Evolutionary conservation across 2,329 filamentous ascomycete genomes (phyloP).

Genomic region (Alternaria metachromatica): DNA sequence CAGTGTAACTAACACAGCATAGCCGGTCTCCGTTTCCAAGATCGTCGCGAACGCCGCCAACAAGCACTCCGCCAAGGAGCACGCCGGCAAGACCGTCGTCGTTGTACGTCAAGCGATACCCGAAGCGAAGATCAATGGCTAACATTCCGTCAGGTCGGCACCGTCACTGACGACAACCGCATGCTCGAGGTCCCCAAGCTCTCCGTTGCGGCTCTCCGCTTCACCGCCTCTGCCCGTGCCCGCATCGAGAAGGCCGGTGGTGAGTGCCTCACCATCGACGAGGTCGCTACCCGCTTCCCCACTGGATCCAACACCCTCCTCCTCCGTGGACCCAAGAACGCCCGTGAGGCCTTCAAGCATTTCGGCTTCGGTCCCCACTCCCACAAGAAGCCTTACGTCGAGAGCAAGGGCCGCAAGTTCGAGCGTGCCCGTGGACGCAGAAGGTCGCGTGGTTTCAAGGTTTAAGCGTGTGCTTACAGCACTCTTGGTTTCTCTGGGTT

Average conservation of each 20-base stretch:
- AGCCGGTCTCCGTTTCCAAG: slow-evolving; percentile 86
- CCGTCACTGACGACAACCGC: slow-evolving; percentile 97
- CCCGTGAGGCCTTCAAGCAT: slow-evolving; percentile 97
- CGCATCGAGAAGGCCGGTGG: slow-evolving; percentile 93
- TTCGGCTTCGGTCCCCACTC: slow-evolving; percentile 98
- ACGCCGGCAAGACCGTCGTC: slow-evolving; percentile 84
- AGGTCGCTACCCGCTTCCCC: slow-evolving; percentile 92
- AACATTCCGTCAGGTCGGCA: slow-evolving; percentile 65
- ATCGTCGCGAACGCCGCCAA: slow-evolving; percentile 70
- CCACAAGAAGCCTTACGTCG: slow-evolving; percentile 98
- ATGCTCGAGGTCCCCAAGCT: slow-evolving; percentile 83
- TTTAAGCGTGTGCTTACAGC: slow-evolving; percentile 66
- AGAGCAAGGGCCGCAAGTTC: slow-evolving; percentile 99
- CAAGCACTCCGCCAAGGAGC: slow-evolving; percentile 58
- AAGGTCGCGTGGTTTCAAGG: slow-evolving; percentile 99
- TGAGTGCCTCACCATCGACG: slow-evolving; percentile 93
- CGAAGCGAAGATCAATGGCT: slow-evolving; percentile 6
- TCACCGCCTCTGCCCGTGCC: slow-evolving; percentile 94
- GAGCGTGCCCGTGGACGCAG: slow-evolving; percentile 98
- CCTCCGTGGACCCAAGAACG: slow-evolving; percentile 97
- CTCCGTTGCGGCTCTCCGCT: slow-evolving; percentile 90
- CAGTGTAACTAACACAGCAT: slow-evolving; percentile 24
- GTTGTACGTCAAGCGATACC: slow-evolving; percentile 56
- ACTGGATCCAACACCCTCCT: slow-evolving; percentile 97
- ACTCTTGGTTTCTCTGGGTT: slow-evolving; percentile 47